Percentiles rank a stretch among this genome's conserved stretches.
Evolutionary conservation across 163 green algal genomes (phyloP).

Genomic region (Chloroidium sp.): DNA sequence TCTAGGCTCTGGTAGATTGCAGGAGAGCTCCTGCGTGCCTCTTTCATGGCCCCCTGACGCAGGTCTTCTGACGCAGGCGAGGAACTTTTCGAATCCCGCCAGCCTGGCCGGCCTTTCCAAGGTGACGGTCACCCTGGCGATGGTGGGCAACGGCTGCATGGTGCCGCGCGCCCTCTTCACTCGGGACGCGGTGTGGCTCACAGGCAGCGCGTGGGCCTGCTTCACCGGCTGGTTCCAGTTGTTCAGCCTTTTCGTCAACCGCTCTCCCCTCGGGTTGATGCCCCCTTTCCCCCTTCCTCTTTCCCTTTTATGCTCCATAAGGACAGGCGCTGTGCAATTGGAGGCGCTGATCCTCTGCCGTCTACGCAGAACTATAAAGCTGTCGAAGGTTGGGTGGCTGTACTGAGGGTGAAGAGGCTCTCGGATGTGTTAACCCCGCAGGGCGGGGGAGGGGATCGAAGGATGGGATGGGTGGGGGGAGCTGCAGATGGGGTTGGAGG

Average conservation of each 20-base stretch:
- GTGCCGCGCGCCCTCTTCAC: constrained; percentile 77
- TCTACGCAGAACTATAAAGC: too few relatives aligned
- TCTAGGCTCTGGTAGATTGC: too few relatives aligned
- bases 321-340: too few relatives aligned
- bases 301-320: too few relatives aligned
- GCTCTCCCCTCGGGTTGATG: constrained; percentile 5
- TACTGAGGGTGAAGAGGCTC: not conserved
- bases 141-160: constrained; percentile 79
- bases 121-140: constrained; percentile 68
- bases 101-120: constrained; percentile 62
- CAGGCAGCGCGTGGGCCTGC: constrained; percentile 53
- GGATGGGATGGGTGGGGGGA: not conserved
- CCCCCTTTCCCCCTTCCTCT: too few relatives aligned
- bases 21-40: not conserved
- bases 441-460: not conserved
- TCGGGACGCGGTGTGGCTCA: constrained; percentile 73
- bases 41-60: not conserved
- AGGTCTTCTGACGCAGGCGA: not conserved
- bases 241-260: constrained; percentile 42
- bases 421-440: not conserved
- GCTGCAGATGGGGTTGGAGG: too few relatives aligned
- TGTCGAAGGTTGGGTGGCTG: not conserved
- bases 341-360: too few relatives aligned
- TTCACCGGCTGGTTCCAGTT: constrained; percentile 62
- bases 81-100: constrained; percentile 35